Evolutionary conservation across 2,329 filamentous ascomycete species (phyloP), one percentile per base, ranked within the genome.

Genomic region (Xylaria sp.): DNA sequence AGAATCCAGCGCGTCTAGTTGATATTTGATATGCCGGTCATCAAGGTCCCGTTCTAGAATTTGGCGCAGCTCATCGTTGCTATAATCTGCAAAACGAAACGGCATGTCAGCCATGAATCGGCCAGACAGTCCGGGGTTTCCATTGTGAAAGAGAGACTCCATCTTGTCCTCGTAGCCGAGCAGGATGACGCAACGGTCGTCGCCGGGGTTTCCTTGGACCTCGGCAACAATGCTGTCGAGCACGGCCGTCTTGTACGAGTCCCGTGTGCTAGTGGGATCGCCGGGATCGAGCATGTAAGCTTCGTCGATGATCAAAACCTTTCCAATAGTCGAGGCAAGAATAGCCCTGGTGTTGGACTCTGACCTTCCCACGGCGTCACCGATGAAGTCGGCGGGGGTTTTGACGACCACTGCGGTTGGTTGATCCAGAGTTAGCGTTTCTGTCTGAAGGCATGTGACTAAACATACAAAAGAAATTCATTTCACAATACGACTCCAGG

Each of bases 201-300:
- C 47, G 25, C 25, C 37, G 6, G 47, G 31, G 2, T 25, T 9
- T 11, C 47, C 47, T 25, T 51, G 47, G 6, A 51, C 47, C 11
- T 25, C n/a, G 7, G 47, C 37, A 3, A 51, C 47, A 13, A 51
- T 25, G 6, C 31, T 51, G 17, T 51, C 47, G 19, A 51, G 13
- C 3, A 38, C 47, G 4, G 19, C 47, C 8, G 47, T 25, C 47
- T 51, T 51, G n/a, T 37, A 51, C 9, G 23, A 17, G n/a, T 53
- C 17, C 15, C 38, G 47, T 19, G 25, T 19, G 3, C 47, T 33
- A 13, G 25, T n/a, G 4, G 17, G n/a, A n/a, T 9, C 25, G 19
- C 47, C 31, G 1, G 47, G 47, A 17, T 51, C 48, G 23, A 38
- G 49, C 49, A 53, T 53, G 10, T 53, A 53, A 8, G 49, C 49